phyloP scores from a whole-genome alignment of 495 filamentous ascomycete genomes.

The Tuber brumale region DNA sequence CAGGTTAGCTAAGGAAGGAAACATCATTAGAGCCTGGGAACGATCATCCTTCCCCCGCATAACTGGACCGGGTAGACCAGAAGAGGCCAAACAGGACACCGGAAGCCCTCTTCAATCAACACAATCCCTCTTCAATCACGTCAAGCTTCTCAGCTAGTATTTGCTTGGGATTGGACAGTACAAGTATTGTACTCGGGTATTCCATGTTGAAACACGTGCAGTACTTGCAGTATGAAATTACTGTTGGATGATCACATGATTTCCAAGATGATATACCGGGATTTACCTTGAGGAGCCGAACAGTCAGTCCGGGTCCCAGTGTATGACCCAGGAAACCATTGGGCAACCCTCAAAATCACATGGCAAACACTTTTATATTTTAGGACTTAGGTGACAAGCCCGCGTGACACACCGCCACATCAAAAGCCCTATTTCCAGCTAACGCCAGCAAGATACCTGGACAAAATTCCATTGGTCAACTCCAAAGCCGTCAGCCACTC shows the following conservation, averaged over 20 bases:
- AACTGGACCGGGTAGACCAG: background rate
- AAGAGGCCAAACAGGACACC: background rate
- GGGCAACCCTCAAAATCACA: background rate
- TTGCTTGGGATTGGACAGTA: background rate
- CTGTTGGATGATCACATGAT: background rate
- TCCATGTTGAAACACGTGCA: background rate
- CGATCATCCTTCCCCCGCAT: background rate
- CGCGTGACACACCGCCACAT: slow-evolving; percentile 10
- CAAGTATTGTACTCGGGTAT: background rate
- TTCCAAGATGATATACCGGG: background rate
- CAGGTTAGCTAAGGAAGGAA: background rate
- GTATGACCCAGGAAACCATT: background rate
- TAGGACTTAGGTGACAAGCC: background rate
- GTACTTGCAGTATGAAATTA: background rate
- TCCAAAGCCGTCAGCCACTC: slow-evolving; percentile 69
- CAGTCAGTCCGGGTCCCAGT: background rate
- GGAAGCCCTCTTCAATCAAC: background rate
- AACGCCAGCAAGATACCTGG: slow-evolving; percentile 55
- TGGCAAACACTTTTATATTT: background rate
- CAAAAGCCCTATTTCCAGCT: slow-evolving; percentile 7
- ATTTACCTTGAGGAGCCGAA: background rate
- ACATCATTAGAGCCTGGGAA: background rate
- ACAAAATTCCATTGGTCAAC: slow-evolving; percentile 65
- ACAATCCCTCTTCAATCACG: background rate
- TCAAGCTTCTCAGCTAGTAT: background rate